Conservation (phyloP, 2,329 filamentous ascomycete species). For the Fusarium goolgardi region DNA sequence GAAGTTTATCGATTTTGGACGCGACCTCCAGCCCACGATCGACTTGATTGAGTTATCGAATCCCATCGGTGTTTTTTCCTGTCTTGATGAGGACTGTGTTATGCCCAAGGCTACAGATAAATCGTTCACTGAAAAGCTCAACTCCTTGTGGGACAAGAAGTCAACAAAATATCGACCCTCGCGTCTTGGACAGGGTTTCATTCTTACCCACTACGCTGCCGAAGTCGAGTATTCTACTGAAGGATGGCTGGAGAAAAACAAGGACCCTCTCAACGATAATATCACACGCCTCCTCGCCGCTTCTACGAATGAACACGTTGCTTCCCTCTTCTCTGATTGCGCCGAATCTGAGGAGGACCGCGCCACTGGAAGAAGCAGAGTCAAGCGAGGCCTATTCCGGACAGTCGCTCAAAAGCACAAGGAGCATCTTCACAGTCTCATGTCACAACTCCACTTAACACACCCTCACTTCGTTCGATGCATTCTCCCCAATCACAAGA, state of each 20-base stretch:
- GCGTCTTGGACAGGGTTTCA: conserved; percentile 88
- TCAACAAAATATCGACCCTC: conserved; percentile 92
- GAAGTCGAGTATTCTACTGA: conserved; percentile 97
- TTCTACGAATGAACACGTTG: conserved; percentile 86
- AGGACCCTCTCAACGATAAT: conserved; percentile 97
- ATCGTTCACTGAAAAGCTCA: conserved; percentile 97
- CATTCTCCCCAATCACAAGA: conserved; percentile 98
- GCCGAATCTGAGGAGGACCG: conserved; percentile 81
- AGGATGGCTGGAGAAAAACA: conserved; percentile 98
- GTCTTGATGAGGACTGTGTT: conserved; percentile 95
- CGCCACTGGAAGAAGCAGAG: conserved; percentile 76
- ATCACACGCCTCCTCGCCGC: conserved; percentile 86
- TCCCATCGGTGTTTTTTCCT: conserved; percentile 98
- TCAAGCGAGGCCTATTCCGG: conserved; percentile 97
- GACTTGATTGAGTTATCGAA: conserved; percentile 96
- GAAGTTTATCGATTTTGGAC: conserved; percentile 99
- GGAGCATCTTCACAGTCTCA: conserved; percentile 95
- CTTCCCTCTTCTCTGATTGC: conserved; percentile 88
- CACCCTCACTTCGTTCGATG: conserved; percentile 99
- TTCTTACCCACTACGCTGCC: conserved; percentile 96
- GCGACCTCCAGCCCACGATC: conserved; percentile 96
- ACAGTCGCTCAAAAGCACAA: conserved; percentile 98
- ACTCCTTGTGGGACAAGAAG: conserved; percentile 96
- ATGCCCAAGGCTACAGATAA: conserved; percentile 99
- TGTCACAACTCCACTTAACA: conserved; percentile 93